phyloP scores from a whole-genome alignment of 2,329 filamentous ascomycete genomes.

The Trichoderma endophyticum region DNA sequence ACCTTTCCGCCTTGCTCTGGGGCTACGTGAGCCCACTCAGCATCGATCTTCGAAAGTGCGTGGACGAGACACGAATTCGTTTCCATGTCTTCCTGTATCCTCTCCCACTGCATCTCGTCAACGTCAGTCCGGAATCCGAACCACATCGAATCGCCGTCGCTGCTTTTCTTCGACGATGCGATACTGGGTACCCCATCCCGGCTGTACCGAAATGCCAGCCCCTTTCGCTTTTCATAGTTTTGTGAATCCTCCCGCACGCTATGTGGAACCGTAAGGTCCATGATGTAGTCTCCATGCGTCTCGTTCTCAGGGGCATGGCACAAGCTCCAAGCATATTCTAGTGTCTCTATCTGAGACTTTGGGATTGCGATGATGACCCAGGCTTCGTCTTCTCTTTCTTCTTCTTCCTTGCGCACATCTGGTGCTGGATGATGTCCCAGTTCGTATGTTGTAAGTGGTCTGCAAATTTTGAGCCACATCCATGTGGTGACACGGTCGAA shows the following conservation, averaged over 20 bases:
- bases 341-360: conserved; percentile 19
- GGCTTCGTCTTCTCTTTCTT: conserved; percentile 9
- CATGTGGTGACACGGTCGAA: conserved; percentile 18
- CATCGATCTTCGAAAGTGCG: neutral
- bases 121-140: neutral
- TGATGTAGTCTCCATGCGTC: neutral
- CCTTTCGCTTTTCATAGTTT: neutral
- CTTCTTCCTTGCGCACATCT: conserved; percentile 10
- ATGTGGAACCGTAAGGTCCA: neutral
- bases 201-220: conserved; percentile 4
- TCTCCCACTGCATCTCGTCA: neutral
- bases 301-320: neutral
- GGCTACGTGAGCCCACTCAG: neutral
- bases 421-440: neutral
- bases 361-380: conserved; percentile 25
- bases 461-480: conserved; percentile 27
- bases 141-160: neutral
- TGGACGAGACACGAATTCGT: conserved; percentile 2
- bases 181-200: conserved; percentile 6
- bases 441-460: conserved; percentile 20
- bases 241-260: neutral
- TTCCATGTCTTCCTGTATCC: neutral
- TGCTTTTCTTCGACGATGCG: neutral
- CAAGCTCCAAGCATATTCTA: conserved; percentile 24
- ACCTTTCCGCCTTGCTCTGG: neutral